Conservation (phyloP, 345 rosid genomes). For the Salix arbutifolia region DNA sequence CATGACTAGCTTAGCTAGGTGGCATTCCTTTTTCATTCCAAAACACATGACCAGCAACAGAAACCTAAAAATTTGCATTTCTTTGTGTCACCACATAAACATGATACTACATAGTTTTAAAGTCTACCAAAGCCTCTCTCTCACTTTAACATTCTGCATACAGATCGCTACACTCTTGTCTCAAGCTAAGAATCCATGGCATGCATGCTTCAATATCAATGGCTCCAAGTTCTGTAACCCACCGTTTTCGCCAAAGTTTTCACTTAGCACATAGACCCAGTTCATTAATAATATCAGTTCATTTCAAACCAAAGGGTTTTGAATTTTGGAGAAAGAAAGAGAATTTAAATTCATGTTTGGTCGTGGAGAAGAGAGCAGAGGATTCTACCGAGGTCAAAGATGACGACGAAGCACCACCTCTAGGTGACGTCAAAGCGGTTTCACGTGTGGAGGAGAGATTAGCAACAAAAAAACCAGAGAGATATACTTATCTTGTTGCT, state of each 20-base stretch:
- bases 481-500: constrained; percentile 71
- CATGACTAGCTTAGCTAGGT: not conserved
- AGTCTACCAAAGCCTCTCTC: not conserved
- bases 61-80: not conserved
- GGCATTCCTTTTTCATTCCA: not conserved
- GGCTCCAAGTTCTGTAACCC: constrained; percentile 8
- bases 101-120: not conserved
- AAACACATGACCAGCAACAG: not conserved
- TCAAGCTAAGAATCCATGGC: not conserved
- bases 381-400: not conserved
- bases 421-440: not conserved
- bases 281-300: not conserved
- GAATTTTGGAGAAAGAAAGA: not conserved
- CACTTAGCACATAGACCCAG: not conserved
- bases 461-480: constrained; percentile 70
- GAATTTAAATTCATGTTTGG: constrained; percentile 2
- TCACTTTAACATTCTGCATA: not conserved
- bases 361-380: constrained; percentile 13
- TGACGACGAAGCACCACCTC: not conserved
- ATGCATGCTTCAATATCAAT: not conserved
- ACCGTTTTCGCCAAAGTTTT: not conserved
- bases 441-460: constrained; percentile 44
- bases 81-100: not conserved
- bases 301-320: not conserved
- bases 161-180: not conserved